These are phyloP conservation scores for Chenopodium suecicum DNA, from an alignment of 148 eudicot genomes.

Conservation along the genomic window DNA sequence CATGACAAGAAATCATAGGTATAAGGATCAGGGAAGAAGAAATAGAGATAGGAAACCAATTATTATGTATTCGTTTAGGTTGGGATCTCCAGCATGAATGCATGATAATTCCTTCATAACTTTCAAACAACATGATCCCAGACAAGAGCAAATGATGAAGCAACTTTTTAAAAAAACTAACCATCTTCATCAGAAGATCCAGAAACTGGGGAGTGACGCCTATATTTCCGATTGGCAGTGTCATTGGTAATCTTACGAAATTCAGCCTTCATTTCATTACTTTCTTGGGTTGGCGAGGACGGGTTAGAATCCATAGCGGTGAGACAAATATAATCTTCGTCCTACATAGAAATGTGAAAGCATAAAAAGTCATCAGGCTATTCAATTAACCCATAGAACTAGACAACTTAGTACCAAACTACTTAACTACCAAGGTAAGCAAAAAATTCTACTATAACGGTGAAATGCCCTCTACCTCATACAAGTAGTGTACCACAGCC, in stretches of 20 bases:
- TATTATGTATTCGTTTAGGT: background rate
- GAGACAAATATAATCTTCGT: background rate
- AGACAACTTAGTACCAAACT: background rate
- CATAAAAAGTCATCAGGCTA: background rate
- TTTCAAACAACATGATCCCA: background rate
- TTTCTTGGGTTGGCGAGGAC: constrained; percentile 44
- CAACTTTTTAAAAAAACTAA: constrained; percentile 30
- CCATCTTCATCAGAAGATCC: constrained; percentile 70
- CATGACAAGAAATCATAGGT: background rate
- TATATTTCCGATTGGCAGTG: constrained; percentile 57
- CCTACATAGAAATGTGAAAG: background rate
- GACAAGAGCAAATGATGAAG: background rate
- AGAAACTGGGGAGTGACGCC: constrained; percentile 65
- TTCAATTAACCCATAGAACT: background rate
- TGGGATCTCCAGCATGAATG: background rate
- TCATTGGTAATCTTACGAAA: constrained; percentile 80
- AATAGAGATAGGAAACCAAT: background rate
- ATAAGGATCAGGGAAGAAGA: background rate
- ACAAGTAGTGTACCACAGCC: background rate
- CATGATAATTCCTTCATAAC: background rate
- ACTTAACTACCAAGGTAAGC: background rate
- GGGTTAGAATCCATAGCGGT: constrained; percentile 50
- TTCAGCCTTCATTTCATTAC: constrained; percentile 47
- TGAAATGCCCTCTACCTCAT: background rate
- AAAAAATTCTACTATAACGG: background rate